phyloP scores from a whole-genome alignment of 2,329 filamentous ascomycete species.

The Arthrinium puccinioides region DNA sequence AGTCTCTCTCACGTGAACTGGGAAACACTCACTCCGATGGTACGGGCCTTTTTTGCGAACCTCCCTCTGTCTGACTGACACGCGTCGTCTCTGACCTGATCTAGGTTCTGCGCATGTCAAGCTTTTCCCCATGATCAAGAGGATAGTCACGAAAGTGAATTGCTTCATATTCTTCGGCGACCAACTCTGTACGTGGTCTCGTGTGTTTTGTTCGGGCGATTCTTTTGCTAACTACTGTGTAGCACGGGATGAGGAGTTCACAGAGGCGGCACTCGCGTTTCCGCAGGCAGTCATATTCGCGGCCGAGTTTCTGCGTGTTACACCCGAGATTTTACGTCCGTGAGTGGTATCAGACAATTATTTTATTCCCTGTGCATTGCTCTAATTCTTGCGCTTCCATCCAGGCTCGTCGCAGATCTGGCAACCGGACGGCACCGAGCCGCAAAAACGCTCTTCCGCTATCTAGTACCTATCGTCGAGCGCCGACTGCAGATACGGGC shows the following conservation, averaged over 20 bases:
- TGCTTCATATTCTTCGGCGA: constrained; percentile 1
- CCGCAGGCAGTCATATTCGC: background rate
- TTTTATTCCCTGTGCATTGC: background rate
- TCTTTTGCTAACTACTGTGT: too few species aligned
- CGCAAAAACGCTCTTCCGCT: background rate
- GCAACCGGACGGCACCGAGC: background rate
- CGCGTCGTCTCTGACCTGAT: background rate
- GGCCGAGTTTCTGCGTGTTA: background rate
- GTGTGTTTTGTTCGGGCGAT: too few species aligned
- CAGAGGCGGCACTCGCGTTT: background rate
- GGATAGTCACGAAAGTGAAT: background rate
- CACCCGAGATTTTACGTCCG: background rate
- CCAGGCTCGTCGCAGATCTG: background rate
- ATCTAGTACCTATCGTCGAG: background rate
- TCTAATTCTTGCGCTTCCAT: too few species aligned
- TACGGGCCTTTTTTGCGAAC: background rate
- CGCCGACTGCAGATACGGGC: too few species aligned
- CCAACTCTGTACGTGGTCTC: background rate
- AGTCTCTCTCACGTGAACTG: constrained; percentile 1
- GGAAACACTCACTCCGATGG: background rate
- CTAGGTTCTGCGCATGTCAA: constrained; percentile 1
- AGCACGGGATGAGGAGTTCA: background rate
- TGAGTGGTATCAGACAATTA: background rate
- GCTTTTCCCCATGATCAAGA: constrained; percentile 2
- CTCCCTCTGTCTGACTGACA: background rate